These are phyloP conservation scores for Aureobasidium sp. DNA, from an alignment of 2,329 filamentous ascomycete species.

Conservation along the genomic window DNA sequence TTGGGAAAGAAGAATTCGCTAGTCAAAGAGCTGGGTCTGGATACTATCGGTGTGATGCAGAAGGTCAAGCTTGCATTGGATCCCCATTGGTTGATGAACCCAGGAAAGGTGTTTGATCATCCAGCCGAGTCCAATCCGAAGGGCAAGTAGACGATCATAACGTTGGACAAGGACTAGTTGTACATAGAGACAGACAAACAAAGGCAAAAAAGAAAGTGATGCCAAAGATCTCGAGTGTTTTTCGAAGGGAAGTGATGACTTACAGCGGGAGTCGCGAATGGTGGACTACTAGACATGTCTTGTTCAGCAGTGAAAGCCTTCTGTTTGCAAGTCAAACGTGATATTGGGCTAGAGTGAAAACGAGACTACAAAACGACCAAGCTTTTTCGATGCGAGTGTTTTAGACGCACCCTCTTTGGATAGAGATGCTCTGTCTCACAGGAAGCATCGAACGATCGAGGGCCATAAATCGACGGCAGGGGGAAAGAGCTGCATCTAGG, in stretches of 20 bases:
- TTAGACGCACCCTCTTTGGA: neutral
- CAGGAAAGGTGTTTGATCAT: slow-evolving; percentile 78
- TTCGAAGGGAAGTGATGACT: neutral
- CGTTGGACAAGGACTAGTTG: neutral
- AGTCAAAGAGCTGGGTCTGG: slow-evolving; percentile 68
- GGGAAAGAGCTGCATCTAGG: neutral
- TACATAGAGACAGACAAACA: neutral
- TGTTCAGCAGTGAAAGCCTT: neutral
- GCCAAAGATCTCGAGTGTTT: neutral
- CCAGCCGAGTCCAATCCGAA: slow-evolving; percentile 8
- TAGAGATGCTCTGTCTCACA: neutral
- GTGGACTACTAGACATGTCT: neutral
- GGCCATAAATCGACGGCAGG: neutral
- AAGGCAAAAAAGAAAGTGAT: neutral
- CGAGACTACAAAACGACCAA: neutral
- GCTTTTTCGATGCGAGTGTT: neutral
- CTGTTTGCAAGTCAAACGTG: neutral
- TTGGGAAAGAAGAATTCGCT: slow-evolving; percentile 80
- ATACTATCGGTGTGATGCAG: slow-evolving; percentile 78
- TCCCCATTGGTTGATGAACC: slow-evolving; percentile 83
- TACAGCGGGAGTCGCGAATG: neutral
- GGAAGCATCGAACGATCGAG: neutral
- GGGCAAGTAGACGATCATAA: neutral
- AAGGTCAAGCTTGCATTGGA: slow-evolving; percentile 77
- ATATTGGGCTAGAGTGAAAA: neutral